Evolutionary conservation across 495 filamentous ascomycete genomes (phyloP).

Genomic region (Jackrogersella minutella): DNA sequence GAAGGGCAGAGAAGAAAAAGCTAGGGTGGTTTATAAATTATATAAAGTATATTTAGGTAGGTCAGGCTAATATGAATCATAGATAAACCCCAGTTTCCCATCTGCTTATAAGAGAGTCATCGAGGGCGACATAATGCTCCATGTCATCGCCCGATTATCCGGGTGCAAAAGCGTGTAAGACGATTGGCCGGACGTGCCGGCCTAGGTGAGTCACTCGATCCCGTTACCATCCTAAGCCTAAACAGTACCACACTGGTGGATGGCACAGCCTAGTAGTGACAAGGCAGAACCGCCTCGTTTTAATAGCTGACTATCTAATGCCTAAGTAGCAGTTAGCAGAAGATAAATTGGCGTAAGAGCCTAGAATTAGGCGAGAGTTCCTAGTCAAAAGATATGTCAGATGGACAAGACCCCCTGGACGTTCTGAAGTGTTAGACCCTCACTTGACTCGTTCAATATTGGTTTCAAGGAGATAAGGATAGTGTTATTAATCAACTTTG

Average conservation of each 20-base stretch:
- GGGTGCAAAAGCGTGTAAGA: slow-evolving; percentile 33
- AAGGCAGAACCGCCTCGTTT: slow-evolving; percentile 20
- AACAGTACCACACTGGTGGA: slow-evolving; percentile 2
- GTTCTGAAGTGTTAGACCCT: not conserved
- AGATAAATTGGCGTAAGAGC: slow-evolving; percentile 1
- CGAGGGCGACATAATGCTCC: slow-evolving; percentile 1
- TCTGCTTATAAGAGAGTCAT: slow-evolving; percentile 19
- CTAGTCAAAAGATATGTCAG: slow-evolving; percentile 19
- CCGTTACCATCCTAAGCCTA: slow-evolving; percentile 10
- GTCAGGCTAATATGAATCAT: slow-evolving; percentile 23
- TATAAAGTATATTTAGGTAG: not conserved
- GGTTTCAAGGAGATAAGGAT: no score
- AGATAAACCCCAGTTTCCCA: not conserved
- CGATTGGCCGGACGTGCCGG: slow-evolving; percentile 23
- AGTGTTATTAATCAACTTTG: no score
- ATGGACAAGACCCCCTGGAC: slow-evolving; percentile 11
- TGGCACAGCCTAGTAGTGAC: slow-evolving; percentile 20
- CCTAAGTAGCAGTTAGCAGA: no score
- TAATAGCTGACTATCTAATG: not conserved
- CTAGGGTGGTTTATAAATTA: slow-evolving; percentile 28
- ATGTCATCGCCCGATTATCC: slow-evolving; percentile 11
- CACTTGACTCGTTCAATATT: not conserved
- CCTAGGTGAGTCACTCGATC: slow-evolving; percentile 32
- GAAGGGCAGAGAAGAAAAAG: slow-evolving; percentile 23
- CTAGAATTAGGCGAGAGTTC: slow-evolving; percentile 11